These are phyloP conservation scores for Spizellomyces punctatus DNA, from an alignment of 192 early-diverging fungal genomes.

Conservation along the genomic window DNA sequence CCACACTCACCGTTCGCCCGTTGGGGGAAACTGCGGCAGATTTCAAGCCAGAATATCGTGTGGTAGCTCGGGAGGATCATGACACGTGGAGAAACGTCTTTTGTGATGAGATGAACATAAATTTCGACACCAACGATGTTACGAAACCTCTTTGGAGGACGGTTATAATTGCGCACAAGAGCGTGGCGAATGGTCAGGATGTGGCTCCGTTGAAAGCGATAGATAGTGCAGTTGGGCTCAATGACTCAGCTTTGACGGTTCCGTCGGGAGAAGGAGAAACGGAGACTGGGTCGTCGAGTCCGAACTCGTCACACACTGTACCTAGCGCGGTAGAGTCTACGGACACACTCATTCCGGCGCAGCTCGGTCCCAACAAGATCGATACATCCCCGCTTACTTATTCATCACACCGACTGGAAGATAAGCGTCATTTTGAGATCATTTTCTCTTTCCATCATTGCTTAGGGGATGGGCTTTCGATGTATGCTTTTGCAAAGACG, in stretches of 20 bases:
- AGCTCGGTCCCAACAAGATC: neutral
- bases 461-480: slow-evolving; percentile 45
- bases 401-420: neutral
- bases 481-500: slow-evolving; percentile 41
- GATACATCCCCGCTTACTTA: neutral
- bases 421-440: slow-evolving; percentile 38
- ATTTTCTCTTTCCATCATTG: slow-evolving; percentile 56
- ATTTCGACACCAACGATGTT: slow-evolving; percentile 44
- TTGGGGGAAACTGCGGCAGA: slow-evolving; percentile 44
- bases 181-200: neutral
- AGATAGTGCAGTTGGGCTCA: neutral
- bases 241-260: neutral
- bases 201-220: neutral
- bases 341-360: neutral
- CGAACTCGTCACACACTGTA: neutral
- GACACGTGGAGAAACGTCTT: slow-evolving; percentile 38
- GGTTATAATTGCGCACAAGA: slow-evolving; percentile 33
- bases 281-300: neutral
- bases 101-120: slow-evolving; percentile 45
- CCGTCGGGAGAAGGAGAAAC: too few relatives aligned
- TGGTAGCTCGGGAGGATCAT: slow-evolving; percentile 17
- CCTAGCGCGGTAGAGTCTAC: neutral
- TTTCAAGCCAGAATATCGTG: slow-evolving; percentile 30
- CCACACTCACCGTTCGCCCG: slow-evolving; percentile 30
- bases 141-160: slow-evolving; percentile 41